These are phyloP conservation scores for Pseudogymnoascus sp. DNA, from an alignment of 2,329 filamentous ascomycete species.

Conservation along the genomic window DNA sequence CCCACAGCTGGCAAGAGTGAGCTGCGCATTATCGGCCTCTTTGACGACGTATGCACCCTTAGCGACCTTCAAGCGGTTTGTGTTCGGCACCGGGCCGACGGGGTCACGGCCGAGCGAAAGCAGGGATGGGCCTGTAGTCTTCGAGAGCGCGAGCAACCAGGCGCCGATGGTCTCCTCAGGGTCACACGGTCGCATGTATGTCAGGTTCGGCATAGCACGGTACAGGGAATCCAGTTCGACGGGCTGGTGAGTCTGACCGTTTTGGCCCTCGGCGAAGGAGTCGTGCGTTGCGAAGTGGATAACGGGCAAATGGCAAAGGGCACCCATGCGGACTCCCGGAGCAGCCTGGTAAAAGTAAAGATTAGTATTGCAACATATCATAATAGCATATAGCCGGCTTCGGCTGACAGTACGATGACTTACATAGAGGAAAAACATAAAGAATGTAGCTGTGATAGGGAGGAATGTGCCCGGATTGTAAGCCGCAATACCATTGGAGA, in stretches of 20 bases:
- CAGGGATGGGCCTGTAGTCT: background rate
- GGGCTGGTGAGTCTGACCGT: conserved; percentile 40
- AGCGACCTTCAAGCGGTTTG: background rate
- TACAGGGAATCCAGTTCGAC: conserved; percentile 43
- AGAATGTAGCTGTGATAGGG: conserved; percentile 51
- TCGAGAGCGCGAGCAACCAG: conserved; percentile 32
- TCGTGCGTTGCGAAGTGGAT: conserved; percentile 58
- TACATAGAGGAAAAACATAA: conserved; percentile 42
- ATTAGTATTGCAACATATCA: background rate
- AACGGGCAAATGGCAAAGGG: conserved; percentile 33
- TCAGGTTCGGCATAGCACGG: conserved; percentile 54
- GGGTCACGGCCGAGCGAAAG: background rate
- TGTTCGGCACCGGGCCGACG: background rate
- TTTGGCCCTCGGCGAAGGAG: conserved; percentile 50
- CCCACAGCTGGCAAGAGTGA: background rate
- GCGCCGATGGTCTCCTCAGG: conserved; percentile 51
- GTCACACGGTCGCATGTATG: conserved; percentile 53
- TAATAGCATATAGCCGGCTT: conserved; percentile 37
- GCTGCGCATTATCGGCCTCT: background rate
- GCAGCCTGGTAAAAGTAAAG: conserved; percentile 33
- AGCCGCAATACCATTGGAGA: conserved; percentile 52
- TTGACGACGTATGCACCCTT: background rate
- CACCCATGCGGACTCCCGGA: conserved; percentile 52
- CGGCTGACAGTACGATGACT: too few relatives aligned
- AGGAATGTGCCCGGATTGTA: conserved; percentile 47